Evolutionary conservation across 2,329 filamentous ascomycete genomes (phyloP).

Genomic region (Paracamarosporium sp.): DNA sequence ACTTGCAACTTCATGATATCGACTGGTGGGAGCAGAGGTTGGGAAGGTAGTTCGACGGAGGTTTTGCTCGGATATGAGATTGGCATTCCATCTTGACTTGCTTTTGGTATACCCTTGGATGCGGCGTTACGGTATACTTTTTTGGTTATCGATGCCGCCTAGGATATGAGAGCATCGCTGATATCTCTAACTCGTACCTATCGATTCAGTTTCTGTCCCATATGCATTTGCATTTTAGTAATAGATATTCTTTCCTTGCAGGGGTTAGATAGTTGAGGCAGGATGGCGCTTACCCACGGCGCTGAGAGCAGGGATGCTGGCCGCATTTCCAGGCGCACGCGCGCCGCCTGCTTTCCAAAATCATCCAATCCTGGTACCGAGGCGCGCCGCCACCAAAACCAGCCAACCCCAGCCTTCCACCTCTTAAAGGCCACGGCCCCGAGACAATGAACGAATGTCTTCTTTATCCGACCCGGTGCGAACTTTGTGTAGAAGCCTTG

Average conservation of each 20-base stretch:
- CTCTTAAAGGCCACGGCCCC: conserved; percentile 5
- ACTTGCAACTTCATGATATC: conserved; percentile 91
- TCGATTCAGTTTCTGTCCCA: background rate
- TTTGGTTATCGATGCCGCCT: background rate
- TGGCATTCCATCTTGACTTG: conserved; percentile 48
- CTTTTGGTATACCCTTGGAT: conserved; percentile 35
- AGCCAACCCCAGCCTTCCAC: background rate
- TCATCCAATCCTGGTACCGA: conserved; percentile 3
- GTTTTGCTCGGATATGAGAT: conserved; percentile 96
- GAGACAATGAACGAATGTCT: conserved; percentile 3
- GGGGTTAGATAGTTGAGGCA: background rate
- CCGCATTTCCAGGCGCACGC: conserved; percentile 1
- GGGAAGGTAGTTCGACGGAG: conserved; percentile 91
- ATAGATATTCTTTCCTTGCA: background rate
- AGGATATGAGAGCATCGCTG: background rate
- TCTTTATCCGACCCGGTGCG: background rate
- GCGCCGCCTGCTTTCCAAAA: background rate
- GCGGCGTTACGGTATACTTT: conserved; percentile 13
- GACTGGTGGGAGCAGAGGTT: conserved; percentile 88
- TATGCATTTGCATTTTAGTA: background rate
- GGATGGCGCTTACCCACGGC: background rate
- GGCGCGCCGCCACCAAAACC: conserved; percentile 7
- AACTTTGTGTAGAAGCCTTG: background rate
- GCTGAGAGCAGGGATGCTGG: conserved; percentile 1
- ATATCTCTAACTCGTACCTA: background rate